A percentile compares a stretch with the other conserved stretches of the same genome.
Conservation (phyloP, 2,329 filamentous ascomycete genomes). For the Sporothrix brasiliensis region DNA sequence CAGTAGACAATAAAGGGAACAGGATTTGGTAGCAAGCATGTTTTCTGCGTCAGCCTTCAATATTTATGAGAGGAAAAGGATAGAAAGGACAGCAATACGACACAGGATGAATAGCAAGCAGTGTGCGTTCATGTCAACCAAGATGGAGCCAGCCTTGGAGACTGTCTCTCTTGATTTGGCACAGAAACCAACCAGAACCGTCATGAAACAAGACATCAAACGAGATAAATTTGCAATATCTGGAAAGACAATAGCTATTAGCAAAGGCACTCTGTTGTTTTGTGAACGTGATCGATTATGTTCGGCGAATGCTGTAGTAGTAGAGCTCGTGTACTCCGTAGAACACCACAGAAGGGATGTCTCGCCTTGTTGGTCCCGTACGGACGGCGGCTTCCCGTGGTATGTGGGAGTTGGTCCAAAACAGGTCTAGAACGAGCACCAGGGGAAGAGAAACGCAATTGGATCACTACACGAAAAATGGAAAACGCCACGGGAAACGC, state of each 20-base stretch:
- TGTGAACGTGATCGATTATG: too few relatives aligned
- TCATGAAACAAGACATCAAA: constrained; percentile 2
- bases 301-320: neutral
- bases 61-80: neutral
- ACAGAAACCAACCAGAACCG: neutral
- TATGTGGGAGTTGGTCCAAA: neutral
- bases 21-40: neutral
- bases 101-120: neutral
- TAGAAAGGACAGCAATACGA: neutral
- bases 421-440: neutral
- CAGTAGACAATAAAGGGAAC: neutral
- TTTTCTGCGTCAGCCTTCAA: neutral
- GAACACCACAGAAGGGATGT: neutral
- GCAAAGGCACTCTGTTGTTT: neutral
- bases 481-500: neutral
- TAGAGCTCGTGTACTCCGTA: neutral
- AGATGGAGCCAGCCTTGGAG: neutral
- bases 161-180: neutral
- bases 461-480: neutral
- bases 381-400: neutral
- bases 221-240: neutral
- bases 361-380: neutral
- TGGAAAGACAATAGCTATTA: neutral
- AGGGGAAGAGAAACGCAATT: neutral
- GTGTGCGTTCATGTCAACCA: neutral